Evolutionary conservation across 2,329 filamentous ascomycete species (phyloP).

Genomic region (Botrytis tulipae): DNA sequence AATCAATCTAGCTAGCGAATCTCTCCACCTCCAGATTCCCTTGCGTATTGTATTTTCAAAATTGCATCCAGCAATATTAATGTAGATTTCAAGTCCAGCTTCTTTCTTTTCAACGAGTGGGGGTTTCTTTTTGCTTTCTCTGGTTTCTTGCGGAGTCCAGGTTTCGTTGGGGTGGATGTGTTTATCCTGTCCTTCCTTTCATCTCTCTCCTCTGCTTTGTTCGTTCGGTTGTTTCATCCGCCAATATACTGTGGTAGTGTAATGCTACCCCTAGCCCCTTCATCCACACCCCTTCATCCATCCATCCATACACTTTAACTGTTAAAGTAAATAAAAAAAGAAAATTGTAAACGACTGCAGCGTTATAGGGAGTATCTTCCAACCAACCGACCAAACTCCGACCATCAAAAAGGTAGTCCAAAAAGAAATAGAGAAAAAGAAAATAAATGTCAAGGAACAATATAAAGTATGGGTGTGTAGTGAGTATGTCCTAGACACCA

Average conservation of each 20-base stretch:
- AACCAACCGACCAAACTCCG: neutral
- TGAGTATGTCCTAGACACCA: neutral
- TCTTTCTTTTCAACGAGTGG: neutral
- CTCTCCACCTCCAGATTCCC: neutral
- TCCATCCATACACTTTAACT: neutral
- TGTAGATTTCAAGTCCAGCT: neutral
- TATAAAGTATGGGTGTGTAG: neutral
- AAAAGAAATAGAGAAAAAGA: neutral
- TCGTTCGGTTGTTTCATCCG: neutral
- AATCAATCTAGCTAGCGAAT: neutral
- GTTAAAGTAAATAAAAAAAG: neutral
- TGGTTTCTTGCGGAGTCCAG: neutral
- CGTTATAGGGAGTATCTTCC: neutral
- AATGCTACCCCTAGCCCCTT: neutral
- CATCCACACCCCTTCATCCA: neutral
- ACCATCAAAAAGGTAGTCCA: neutral
- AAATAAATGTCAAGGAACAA: neutral
- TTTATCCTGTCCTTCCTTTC: neutral
- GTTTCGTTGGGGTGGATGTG: neutral
- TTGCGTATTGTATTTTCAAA: neutral
- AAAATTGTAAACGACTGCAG: neutral
- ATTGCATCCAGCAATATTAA: neutral
- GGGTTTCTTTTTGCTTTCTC: neutral
- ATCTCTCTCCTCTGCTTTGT: neutral
- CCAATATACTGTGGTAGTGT: neutral